Base-by-base conservation (phyloP, 2,329 filamentous ascomycete species). In the Pyrenophora graminea region DNA sequence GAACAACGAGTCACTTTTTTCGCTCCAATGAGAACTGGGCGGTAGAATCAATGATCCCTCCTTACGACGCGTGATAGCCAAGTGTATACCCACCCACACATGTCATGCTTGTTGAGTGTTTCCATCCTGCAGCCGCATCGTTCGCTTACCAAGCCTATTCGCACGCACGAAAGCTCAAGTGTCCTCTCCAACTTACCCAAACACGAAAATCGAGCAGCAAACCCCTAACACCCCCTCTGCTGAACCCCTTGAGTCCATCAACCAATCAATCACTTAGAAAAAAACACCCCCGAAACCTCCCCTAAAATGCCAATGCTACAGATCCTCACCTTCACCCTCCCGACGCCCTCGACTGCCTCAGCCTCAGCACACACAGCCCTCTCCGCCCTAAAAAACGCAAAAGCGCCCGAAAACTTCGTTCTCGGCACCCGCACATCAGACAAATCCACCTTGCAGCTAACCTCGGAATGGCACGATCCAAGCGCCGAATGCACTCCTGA, bases 381-480 rank as follows among this genome's bases (percentile, higher is more conserved):
- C 33, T 32, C 21, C 17, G 33, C 49, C 18, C 49, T 51, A 25
- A 51, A 51, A 23, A 33, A 33, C 37, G 34, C 39, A n/a, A 51
- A 43, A 31, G 33, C 44, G 1, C 49, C 49, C 19, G 27, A 39
- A 4, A 52, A 52, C 33, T 43, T 39, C 13, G 34, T 43, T 1
- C 27, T 52, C 3, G 44, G 49, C 21, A 52, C 49, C 21, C 27
- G 43, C 8, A 23, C 17, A 23, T 33, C 42, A 6, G 27, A 48
- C 12, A 33, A 48, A 42, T 19, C 13, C 10, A 37, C n/a, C 4
- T 9, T 48, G 3, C 49, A 52, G 17, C 17, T 52, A n/a, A 52
- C 44, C 2, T 48, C 49, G 5, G 39, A 44, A 39, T 48, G 45
- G 39, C 45, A 42, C 27, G 49, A 52, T 13, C 39, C 34, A 6